Conservation (phyloP, 2,329 filamentous ascomycete genomes). For the Phoma sp. region DNA sequence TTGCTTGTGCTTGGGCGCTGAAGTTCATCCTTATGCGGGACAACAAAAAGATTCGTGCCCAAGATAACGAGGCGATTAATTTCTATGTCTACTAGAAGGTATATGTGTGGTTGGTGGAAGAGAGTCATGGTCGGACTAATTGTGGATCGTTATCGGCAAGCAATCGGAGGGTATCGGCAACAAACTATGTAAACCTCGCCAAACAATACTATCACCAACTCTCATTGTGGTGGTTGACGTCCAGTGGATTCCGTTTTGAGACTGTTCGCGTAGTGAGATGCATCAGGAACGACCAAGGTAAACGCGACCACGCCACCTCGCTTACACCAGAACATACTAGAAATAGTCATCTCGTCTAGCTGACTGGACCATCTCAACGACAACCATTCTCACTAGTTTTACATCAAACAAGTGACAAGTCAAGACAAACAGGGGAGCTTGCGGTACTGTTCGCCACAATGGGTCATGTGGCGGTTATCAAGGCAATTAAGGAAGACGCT, state of each 20-base stretch:
- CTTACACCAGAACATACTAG: background rate
- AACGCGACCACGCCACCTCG: slow-evolving; percentile 1
- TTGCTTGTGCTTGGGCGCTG: slow-evolving; percentile 24
- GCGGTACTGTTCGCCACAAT: background rate
- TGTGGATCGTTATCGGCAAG: background rate
- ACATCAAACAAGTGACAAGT: too few species aligned
- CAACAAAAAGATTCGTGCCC: slow-evolving; percentile 28
- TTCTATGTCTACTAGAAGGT: slow-evolving; percentile 28
- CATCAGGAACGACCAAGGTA: background rate
- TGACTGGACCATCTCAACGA: too few species aligned
- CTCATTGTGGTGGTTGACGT: background rate
- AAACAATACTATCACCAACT: background rate
- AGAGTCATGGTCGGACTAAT: background rate
- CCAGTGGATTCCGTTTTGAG: background rate
- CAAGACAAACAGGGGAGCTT: too few species aligned
- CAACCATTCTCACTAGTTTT: too few species aligned
- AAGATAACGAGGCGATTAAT: slow-evolving; percentile 23
- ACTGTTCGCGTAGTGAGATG: background rate
- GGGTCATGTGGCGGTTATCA: background rate
- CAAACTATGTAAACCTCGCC: background rate
- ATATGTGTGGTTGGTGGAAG: background rate
- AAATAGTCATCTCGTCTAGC: background rate
- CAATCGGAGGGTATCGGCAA: background rate
- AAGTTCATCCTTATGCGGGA: slow-evolving; percentile 22
- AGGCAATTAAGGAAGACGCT: background rate